Evolutionary conservation across 2,329 filamentous ascomycete species (phyloP).

Genomic region (Xylaria sp.): DNA sequence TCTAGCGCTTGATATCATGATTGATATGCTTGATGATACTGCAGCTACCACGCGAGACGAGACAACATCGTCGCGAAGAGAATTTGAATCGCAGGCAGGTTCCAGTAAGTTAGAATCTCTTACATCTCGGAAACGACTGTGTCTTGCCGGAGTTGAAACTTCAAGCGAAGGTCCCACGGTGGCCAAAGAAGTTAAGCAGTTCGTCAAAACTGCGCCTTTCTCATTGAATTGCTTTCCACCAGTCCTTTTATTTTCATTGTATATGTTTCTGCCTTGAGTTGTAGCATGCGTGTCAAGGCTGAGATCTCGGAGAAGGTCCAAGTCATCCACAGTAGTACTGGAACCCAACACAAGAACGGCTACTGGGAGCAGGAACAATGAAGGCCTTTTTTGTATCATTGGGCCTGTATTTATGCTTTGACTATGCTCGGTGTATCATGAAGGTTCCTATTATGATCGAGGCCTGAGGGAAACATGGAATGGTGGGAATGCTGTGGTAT

Average conservation of each 20-base stretch:
- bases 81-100: background rate
- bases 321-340: background rate
- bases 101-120: background rate
- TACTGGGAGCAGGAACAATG: constrained; percentile 24
- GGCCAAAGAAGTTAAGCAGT: background rate
- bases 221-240: background rate
- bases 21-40: background rate
- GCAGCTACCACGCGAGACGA: constrained; percentile 7
- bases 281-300: background rate
- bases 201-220: background rate
- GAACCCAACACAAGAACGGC: constrained; percentile 4
- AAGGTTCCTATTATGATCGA: background rate
- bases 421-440: constrained; percentile 22
- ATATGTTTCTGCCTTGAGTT: background rate
- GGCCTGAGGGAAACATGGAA: background rate
- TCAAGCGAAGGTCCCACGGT: background rate
- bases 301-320: background rate
- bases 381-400: constrained; percentile 22
- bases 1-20: constrained; percentile 12
- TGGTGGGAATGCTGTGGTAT: constrained; percentile 2
- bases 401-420: background rate
- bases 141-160: background rate
- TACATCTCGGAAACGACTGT: background rate
- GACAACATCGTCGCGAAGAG: background rate
- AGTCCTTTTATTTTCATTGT: background rate